Evolutionary conservation across 2,329 filamentous ascomycete genomes (phyloP).

Genomic region (Claviceps citrina): DNA sequence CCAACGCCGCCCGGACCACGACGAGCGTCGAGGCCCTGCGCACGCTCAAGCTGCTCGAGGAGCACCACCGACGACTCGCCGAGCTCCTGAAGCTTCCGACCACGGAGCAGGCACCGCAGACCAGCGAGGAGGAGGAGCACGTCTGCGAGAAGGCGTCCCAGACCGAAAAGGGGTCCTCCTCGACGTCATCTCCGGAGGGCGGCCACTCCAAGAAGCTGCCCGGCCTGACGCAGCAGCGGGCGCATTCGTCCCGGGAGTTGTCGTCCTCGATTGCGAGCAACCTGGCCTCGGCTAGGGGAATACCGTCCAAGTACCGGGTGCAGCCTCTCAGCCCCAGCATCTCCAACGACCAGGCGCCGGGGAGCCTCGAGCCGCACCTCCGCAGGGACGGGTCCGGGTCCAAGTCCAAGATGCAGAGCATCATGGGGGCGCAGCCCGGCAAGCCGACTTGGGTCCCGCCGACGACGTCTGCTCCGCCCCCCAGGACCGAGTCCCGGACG

Average conservation of each 20-base stretch:
- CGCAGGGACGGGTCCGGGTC: constrained; percentile 34
- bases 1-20: constrained; percentile 62
- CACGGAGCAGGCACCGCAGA: constrained; percentile 23
- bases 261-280: constrained; percentile 80
- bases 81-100: constrained; percentile 61
- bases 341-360: constrained; percentile 58
- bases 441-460: constrained; percentile 40
- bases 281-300: constrained; percentile 71
- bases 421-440: constrained; percentile 36
- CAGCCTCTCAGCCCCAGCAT: constrained; percentile 57
- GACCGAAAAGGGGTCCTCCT: constrained; percentile 14
- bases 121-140: constrained; percentile 12
- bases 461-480: constrained; percentile 10
- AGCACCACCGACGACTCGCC: constrained; percentile 73
- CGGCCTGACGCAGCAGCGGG: constrained; percentile 26
- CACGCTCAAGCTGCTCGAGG: constrained; percentile 70
- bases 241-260: constrained; percentile 48
- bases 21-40: constrained; percentile 58
- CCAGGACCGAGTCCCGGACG: constrained; percentile 12
- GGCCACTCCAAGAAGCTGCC: constrained; percentile 12
- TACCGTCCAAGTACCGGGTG: constrained; percentile 47
- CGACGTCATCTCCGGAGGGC: neutral
- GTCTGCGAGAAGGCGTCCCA: constrained; percentile 8
- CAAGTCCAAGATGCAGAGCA: constrained; percentile 38
- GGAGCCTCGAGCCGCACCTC: constrained; percentile 46